Evolutionary conservation across 2,329 filamentous ascomycete genomes (phyloP).

Genomic region (Aspergillus niger): DNA sequence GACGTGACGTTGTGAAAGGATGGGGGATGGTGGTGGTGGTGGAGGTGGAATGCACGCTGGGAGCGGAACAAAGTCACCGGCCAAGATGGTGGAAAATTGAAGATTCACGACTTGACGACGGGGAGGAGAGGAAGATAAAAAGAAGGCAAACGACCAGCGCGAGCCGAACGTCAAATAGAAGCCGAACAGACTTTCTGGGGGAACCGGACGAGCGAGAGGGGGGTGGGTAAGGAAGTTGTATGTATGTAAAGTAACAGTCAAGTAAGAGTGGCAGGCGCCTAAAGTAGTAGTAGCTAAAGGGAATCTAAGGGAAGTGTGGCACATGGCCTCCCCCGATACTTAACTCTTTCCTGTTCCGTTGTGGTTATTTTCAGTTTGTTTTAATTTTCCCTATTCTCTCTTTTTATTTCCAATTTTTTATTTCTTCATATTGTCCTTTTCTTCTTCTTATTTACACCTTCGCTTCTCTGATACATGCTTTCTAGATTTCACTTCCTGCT

Average conservation of each 20-base stretch:
- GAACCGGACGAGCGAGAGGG: slow-evolving; percentile 18
- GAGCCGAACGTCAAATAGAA: slow-evolving; percentile 25
- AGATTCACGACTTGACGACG: not conserved
- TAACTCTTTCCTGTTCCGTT: not conserved
- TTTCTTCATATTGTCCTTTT: not conserved
- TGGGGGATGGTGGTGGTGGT: not conserved
- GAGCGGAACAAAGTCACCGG: not conserved
- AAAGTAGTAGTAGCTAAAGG: not conserved
- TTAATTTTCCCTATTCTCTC: slow-evolving; percentile 1
- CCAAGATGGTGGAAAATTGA: not conserved
- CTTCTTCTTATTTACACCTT: not conserved
- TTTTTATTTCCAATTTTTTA: not conserved
- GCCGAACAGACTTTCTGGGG: slow-evolving; percentile 22
- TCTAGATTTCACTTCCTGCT: not conserved
- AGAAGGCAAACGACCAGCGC: slow-evolving; percentile 10
- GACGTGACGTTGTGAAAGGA: not conserved
- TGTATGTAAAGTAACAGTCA: slow-evolving; percentile 10
- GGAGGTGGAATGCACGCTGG: too few species aligned
- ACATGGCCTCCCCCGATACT: slow-evolving; percentile 10
- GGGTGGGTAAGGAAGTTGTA: slow-evolving; percentile 15
- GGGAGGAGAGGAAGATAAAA: slow-evolving; percentile 7
- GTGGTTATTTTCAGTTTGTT: not conserved
- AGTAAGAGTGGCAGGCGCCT: slow-evolving; percentile 7
- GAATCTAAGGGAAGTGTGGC: not conserved
- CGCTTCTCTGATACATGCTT: not conserved